Conservation (phyloP, 768 basidiomycete genomes). For the Dentipellis sp. region DNA sequence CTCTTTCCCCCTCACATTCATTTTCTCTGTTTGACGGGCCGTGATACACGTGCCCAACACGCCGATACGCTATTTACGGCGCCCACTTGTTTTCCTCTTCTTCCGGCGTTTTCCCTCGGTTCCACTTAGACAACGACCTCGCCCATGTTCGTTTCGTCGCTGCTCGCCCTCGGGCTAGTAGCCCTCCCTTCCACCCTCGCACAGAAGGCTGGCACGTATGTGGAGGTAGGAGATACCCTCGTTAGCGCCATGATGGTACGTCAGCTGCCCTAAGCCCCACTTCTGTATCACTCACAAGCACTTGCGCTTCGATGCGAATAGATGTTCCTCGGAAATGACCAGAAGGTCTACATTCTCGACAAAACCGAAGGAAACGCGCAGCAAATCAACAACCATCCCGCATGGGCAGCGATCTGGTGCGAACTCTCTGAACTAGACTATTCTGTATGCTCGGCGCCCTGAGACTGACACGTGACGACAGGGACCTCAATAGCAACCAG, state of each 20-base stretch:
- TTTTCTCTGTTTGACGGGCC: background rate
- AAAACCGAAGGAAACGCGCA: slow-evolving; percentile 76
- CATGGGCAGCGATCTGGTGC: slow-evolving; percentile 66
- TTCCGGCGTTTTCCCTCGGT: background rate
- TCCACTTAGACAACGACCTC: background rate
- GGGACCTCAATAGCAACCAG: slow-evolving; percentile 54
- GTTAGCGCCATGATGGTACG: slow-evolving; percentile 50
- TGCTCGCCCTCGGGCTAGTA: slow-evolving; percentile 39
- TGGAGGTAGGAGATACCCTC: slow-evolving; percentile 27
- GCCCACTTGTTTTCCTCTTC: no score
- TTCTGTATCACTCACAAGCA: background rate
- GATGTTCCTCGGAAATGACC: slow-evolving; percentile 74
- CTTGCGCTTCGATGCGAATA: slow-evolving; percentile 16
- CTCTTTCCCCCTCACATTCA: background rate
- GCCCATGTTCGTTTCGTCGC: slow-evolving; percentile 24
- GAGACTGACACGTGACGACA: slow-evolving; percentile 17
- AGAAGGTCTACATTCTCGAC: slow-evolving; percentile 88
- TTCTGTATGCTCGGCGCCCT: no score
- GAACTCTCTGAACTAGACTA: no score
- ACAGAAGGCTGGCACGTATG: slow-evolving; percentile 20
- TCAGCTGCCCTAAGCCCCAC: background rate
- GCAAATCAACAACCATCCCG: slow-evolving; percentile 58
- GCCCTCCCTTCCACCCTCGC: slow-evolving; percentile 18
- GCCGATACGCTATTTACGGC: background rate
- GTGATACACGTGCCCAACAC: background rate